Evolutionary conservation across 2,329 filamentous ascomycete genomes (phyloP), one percentile per base, ranked within the genome.

Genomic region (Didymella glomerata): DNA sequence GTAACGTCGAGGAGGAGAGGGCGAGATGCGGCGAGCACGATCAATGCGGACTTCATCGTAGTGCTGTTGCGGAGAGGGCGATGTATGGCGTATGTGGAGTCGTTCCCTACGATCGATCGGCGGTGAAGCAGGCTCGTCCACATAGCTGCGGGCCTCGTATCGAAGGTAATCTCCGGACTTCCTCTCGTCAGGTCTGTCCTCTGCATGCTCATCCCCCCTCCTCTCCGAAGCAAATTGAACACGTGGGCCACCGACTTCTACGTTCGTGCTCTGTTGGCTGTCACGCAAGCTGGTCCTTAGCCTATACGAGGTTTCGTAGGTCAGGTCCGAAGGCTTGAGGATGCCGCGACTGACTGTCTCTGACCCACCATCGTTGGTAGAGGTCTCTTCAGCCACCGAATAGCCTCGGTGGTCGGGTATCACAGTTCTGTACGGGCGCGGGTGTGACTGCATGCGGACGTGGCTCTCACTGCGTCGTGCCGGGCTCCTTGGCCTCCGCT

Each of bases 201-300:
- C 51, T 18, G 20, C 22, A 20, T 56, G 41, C n/a, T 57, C 49
- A 2, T 55, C 54, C 24, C 57, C 48, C 38, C 41, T 48, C 34
- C 54, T 41, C 20, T 68, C 61, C n/a, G 63, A 27, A 27, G 54
- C 63, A 44, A 76, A 77, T 18, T 70, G 72, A 16, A 77, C 75
- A 41, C 66, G 65, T 18, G 68, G 66, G 1, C 67, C 68, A 22
- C 68, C 73, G 2, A 73, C 54, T 59, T 76, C 71, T n/a, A 72
- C 73, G 16, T 58, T 54, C 22, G 64, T 72, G 52, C 71, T 73
- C 22, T 73, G 69, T 4, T 66, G 61, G 34, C 68, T 75, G 6
- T 65, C 61, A 22, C 64, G 63, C 57, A 68, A 57, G 14, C 41
- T 58, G 18, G 50, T 57, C n/a, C 58, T 60, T n/a, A 63, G 61